These are phyloP conservation scores for Ogataea philodendri DNA, from an alignment of 805 yeast genomes.

Conservation along the genomic window DNA sequence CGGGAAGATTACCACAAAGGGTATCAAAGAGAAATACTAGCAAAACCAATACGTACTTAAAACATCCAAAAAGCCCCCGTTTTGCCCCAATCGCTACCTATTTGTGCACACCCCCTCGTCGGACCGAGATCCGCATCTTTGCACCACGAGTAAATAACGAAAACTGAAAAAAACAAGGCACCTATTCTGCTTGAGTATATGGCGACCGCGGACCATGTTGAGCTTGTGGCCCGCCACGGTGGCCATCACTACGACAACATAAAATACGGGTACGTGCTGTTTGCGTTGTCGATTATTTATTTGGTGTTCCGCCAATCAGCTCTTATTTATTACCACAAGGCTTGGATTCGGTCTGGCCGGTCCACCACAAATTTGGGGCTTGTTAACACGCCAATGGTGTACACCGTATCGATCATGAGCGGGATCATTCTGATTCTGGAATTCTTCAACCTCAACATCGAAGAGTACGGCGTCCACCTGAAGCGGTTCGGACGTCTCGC, in stretches of 20 bases:
- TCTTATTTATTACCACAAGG: constrained; percentile 32
- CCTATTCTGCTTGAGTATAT: too few species aligned
- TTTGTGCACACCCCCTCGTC: too few species aligned
- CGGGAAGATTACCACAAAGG: too few species aligned
- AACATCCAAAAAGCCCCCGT: too few species aligned
- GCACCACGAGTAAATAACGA: too few species aligned
- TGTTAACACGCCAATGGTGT: constrained; percentile 33
- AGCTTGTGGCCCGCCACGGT: constrained; percentile 44
- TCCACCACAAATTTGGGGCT: constrained; percentile 36
- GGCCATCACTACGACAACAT: constrained; percentile 54
- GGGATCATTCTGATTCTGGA: constrained; percentile 33
- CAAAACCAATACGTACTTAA: too few species aligned
- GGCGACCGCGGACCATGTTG: too few species aligned
- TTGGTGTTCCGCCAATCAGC: constrained; percentile 35
- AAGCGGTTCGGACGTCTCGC: constrained; percentile 65
- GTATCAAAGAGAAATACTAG: too few species aligned
- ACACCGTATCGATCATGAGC: constrained; percentile 27
- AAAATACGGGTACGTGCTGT: constrained; percentile 56
- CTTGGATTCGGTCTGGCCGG: constrained; percentile 41
- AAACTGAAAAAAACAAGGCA: too few species aligned
- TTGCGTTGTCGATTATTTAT: constrained; percentile 43
- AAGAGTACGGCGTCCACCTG: constrained; percentile 36
- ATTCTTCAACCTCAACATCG: constrained; percentile 36
- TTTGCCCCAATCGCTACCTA: too few species aligned
- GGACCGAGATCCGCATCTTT: too few species aligned